Base-by-base conservation (phyloP, 2,329 filamentous ascomycete species). In the Penicillium decumbens region DNA sequence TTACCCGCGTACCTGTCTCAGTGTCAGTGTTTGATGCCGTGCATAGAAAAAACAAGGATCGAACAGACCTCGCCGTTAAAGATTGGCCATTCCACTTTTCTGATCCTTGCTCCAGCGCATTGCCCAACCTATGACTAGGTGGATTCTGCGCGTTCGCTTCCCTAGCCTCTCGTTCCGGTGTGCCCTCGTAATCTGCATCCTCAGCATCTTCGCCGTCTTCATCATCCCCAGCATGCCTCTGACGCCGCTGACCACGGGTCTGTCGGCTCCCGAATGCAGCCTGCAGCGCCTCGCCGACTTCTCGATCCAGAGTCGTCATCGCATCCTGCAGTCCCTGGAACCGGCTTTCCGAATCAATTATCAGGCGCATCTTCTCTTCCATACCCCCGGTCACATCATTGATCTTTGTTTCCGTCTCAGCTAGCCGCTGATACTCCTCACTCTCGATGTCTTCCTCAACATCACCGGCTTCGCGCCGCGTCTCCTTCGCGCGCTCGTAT, bases 331-430 rank as follows among this genome's bases (percentile, higher is more conserved):
- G 62, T 4, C 65, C 61, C 47, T 73, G 65, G 12, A 80, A 63
- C 50, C 72, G 75, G 7, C 75, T 68, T 49, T 77, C 72, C 7
- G 73, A 73, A 65, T 87, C 84, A 50, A 87, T 78, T 42, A 81
- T 65, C 10, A 74, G 70, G 13, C 83, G 75, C 61, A 85, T 76
- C 40, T 71, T 73, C 60, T 77, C 72, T 56, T 87, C 84, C 61
- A 85, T 73, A 43, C 75, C 72, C 25, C 67, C 64, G 1, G 81
- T 85, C 57, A 80, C 69, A 3, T 67, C 64, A 13, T 76, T 69
- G 2, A 83, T 79, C 48, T 75, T 71, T 18, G 69, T 65, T 48
- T 74, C 70, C 13, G 73, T 68, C 27, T 71, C 64, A 8, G 67
- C 65, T 40, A 80, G 63, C 20, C 73, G 70, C 32, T 63, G 66